A percentile compares a stretch with the other conserved stretches of the same genome.
Evolutionary conservation across 78 protist species (phyloP).

Genomic region (Guillardia theta): DNA sequence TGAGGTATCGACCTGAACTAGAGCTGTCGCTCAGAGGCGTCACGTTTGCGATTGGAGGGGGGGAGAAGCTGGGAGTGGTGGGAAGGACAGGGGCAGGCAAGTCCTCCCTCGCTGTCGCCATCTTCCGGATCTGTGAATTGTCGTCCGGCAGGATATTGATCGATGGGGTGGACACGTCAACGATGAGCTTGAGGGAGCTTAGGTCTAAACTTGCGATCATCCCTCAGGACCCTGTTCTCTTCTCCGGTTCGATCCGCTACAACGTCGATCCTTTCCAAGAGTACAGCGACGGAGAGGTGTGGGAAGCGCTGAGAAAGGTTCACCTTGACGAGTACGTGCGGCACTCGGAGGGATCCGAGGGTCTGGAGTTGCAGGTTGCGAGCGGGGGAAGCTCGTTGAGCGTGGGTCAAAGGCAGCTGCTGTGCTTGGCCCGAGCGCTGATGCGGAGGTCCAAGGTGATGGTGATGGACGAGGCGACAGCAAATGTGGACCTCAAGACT

Average conservation of each 20-base stretch:
- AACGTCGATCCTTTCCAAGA: neutral
- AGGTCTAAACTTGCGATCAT: neutral
- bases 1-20: constrained; percentile 44
- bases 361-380: neutral
- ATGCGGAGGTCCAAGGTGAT: constrained; percentile 39
- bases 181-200: neutral
- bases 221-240: neutral
- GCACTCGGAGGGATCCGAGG: neutral
- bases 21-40: constrained; percentile 50
- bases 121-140: constrained; percentile 81
- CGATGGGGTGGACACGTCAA: constrained; percentile 53
- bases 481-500: constrained; percentile 50
- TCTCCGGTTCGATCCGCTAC: neutral
- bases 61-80: constrained; percentile 84
- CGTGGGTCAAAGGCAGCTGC: constrained; percentile 41
- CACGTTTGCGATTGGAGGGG: neutral
- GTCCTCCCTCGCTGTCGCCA: constrained; percentile 68
- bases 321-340: neutral
- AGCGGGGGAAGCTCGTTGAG: constrained; percentile 30
- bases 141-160: constrained; percentile 57
- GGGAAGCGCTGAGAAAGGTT: constrained; percentile 42
- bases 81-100: constrained; percentile 96
- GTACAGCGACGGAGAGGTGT: constrained; percentile 48
- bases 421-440: constrained; percentile 50
- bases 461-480: constrained; percentile 91